phyloP scores from a whole-genome alignment of 805 yeast genomes.

The Vanderwaltozyma yarrowii region DNA sequence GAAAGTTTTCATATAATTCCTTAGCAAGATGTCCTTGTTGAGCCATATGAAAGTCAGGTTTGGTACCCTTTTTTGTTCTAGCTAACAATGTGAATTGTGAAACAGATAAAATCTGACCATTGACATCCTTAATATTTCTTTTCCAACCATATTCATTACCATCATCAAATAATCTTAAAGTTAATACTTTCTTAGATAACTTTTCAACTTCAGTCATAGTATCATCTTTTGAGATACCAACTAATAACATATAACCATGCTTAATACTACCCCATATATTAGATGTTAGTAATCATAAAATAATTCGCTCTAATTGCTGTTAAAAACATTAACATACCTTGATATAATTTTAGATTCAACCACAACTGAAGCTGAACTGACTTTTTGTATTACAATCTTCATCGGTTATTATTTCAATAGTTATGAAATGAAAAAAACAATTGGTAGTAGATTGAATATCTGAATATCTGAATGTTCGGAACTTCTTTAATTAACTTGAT shows the following conservation, averaged over 20 bases:
- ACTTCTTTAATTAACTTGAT: too few species aligned
- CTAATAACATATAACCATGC: conserved; percentile 67
- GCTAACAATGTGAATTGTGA: conserved; percentile 91
- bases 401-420: too few species aligned
- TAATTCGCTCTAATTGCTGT: conserved; percentile 1
- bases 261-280: conserved; percentile 35
- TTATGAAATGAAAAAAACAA: too few species aligned
- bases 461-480: too few species aligned
- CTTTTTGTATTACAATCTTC: conserved; percentile 89
- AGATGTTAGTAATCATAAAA: background rate
- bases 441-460: too few species aligned
- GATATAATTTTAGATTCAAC: conserved; percentile 68
- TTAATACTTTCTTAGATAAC: conserved; percentile 55
- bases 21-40: conserved; percentile 61
- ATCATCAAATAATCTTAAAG: conserved; percentile 66
- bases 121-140: conserved; percentile 48
- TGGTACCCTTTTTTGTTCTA: conserved; percentile 77
- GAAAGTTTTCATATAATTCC: conserved; percentile 38
- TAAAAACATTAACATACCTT: conserved; percentile 28
- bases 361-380: conserved; percentile 78
- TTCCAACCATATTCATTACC: conserved; percentile 71
- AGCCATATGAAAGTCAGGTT: conserved; percentile 91
- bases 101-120: conserved; percentile 71
- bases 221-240: conserved; percentile 77
- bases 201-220: conserved; percentile 62